Evolutionary conservation across 805 yeast species (phyloP).

Genomic region (Tetrapisispora fleetii): DNA sequence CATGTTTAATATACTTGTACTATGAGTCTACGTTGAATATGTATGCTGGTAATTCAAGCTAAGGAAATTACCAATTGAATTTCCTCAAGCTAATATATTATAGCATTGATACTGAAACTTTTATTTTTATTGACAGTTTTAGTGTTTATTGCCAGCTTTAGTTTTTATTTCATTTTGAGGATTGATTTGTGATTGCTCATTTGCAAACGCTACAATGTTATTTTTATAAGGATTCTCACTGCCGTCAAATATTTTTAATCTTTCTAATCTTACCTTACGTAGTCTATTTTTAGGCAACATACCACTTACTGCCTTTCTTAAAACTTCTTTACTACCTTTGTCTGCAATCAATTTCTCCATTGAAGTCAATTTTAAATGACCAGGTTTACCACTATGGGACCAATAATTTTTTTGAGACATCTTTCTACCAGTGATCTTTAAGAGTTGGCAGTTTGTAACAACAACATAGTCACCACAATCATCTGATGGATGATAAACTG

Average conservation of each 20-base stretch:
- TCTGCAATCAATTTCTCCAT: constrained; percentile 68
- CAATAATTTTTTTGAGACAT: constrained; percentile 73
- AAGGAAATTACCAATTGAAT: no score
- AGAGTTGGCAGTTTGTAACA: constrained; percentile 78
- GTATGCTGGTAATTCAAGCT: no score
- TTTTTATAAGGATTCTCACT: constrained; percentile 77
- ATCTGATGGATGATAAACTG: constrained; percentile 62
- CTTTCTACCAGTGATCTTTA: constrained; percentile 81
- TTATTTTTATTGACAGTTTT: neutral
- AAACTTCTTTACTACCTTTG: constrained; percentile 80
- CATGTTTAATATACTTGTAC: no score
- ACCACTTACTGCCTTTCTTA: constrained; percentile 82
- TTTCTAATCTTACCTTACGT: constrained; percentile 66
- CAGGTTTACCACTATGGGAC: constrained; percentile 85
- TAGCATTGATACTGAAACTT: no score
- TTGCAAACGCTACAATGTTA: constrained; percentile 78
- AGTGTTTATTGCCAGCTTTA: neutral
- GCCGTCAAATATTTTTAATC: constrained; percentile 83
- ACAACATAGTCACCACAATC: constrained; percentile 97
- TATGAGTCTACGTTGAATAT: no score
- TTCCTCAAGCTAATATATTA: no score
- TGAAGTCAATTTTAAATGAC: constrained; percentile 72
- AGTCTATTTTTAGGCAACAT: constrained; percentile 92
- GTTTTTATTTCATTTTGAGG: neutral
- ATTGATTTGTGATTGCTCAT: constrained; percentile 39